These are phyloP conservation scores for Penicillium angulare DNA, from an alignment of 495 filamentous ascomycete genomes.

Conservation along the genomic window DNA sequence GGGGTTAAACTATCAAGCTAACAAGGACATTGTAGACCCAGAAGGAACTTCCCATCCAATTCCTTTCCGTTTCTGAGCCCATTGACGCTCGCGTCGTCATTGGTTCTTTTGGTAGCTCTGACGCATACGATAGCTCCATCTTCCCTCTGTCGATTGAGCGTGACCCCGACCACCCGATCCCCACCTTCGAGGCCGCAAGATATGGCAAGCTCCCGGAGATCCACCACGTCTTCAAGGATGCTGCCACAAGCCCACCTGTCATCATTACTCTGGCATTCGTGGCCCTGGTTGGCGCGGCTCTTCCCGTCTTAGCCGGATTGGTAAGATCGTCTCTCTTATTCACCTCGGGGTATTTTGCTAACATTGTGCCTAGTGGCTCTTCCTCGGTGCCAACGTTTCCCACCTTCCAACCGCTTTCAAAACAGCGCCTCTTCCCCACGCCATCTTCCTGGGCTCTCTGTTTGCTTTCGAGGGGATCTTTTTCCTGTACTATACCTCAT, in stretches of 20 bases:
- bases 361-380: constrained; percentile 58
- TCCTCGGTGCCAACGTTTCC: constrained; percentile 79
- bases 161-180: constrained; percentile 60
- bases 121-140: constrained; percentile 59
- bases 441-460: constrained; percentile 79
- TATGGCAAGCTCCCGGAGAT: constrained; percentile 84
- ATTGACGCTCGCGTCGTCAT: constrained; percentile 78
- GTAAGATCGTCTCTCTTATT: constrained; percentile 46
- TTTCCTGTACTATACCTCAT: constrained; percentile 89
- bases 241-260: constrained; percentile 77
- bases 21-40: constrained; percentile 58
- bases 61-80: constrained; percentile 63
- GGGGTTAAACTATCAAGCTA: constrained; percentile 2
- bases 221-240: constrained; percentile 83
- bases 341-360: constrained; percentile 6
- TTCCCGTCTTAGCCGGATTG: constrained; percentile 67
- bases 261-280: constrained; percentile 78
- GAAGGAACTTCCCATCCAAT: constrained; percentile 84
- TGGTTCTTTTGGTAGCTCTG: constrained; percentile 78
- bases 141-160: constrained; percentile 65
- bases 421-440: constrained; percentile 72
- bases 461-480: constrained; percentile 86
- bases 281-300: constrained; percentile 63
- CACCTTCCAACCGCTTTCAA: constrained; percentile 73
- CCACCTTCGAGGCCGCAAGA: constrained; percentile 59